phyloP scores from a whole-genome alignment of 805 yeast genomes.

The Zygoascus flipseniorum region DNA sequence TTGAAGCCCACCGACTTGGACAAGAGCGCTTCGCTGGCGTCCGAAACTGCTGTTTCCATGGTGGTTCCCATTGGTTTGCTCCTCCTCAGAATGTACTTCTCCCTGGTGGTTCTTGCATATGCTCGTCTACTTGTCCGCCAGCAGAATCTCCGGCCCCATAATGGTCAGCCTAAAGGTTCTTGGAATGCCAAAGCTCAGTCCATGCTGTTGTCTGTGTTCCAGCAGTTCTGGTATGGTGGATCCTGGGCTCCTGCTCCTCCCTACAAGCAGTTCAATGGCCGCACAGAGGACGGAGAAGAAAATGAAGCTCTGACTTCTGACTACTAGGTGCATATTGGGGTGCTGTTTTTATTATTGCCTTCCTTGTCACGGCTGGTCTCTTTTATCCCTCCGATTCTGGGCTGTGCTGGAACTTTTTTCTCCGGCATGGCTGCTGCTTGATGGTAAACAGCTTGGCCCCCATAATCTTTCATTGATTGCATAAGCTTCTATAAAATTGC shows the following conservation, averaged over 20 bases:
- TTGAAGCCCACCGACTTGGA: constrained; percentile 2
- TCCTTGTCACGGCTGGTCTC: no score
- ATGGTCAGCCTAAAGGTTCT: constrained; percentile 27
- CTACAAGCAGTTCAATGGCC: background rate
- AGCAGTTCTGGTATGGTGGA: constrained; percentile 29
- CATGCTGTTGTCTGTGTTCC: constrained; percentile 21
- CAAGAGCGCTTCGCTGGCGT: constrained; percentile 23
- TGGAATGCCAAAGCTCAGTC: constrained; percentile 24
- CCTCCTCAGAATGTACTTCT: constrained; percentile 44
- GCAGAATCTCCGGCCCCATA: constrained; percentile 28
- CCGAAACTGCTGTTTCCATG: constrained; percentile 36
- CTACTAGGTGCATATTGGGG: background rate
- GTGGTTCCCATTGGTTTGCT: constrained; percentile 41
- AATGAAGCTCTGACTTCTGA: background rate
- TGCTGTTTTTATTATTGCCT: no score
- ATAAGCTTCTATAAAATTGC: no score
- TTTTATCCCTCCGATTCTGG: no score
- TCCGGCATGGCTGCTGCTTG: no score
- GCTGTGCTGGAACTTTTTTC: no score
- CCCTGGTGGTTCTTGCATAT: constrained; percentile 46
- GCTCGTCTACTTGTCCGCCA: constrained; percentile 44
- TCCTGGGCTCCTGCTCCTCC: background rate
- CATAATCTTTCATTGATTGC: no score
- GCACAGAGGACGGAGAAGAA: background rate
- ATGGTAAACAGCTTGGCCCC: no score